A percentile compares a stretch with the other conserved stretches of the same genome.
phyloP scores from a whole-genome alignment of 305 asterid species.

The Solanum chacoense region DNA sequence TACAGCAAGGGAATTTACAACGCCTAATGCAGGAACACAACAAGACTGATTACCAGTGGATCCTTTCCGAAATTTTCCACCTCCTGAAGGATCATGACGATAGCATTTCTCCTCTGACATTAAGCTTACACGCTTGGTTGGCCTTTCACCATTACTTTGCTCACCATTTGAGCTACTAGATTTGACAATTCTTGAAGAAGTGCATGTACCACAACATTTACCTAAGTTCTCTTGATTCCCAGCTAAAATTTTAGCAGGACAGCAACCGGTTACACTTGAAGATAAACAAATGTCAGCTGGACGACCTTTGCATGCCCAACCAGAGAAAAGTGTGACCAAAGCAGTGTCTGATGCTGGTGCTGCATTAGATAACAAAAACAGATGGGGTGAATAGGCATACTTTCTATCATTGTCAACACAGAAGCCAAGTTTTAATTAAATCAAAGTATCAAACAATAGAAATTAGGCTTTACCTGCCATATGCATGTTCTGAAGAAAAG shows the following conservation, averaged over 20 bases:
- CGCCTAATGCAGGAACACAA: constrained; percentile 96
- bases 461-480: constrained; percentile 60
- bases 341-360: constrained; percentile 90
- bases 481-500: constrained; percentile 77
- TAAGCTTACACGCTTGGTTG: constrained; percentile 24
- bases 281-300: constrained; percentile 61
- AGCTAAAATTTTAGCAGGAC: constrained; percentile 39
- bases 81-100: constrained; percentile 22
- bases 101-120: constrained; percentile 27
- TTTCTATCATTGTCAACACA: neutral
- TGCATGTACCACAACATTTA: constrained; percentile 41
- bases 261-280: constrained; percentile 46
- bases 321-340: constrained; percentile 84
- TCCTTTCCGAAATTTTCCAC: constrained; percentile 30
- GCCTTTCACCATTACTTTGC: constrained; percentile 24
- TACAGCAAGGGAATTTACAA: constrained; percentile 51
- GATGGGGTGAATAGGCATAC: constrained; percentile 12
- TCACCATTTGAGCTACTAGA: constrained; percentile 21
- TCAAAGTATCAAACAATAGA: constrained; percentile 3
- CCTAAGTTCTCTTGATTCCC: constrained; percentile 24
- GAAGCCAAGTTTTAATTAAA: neutral
- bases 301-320: constrained; percentile 98
- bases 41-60: constrained; percentile 53
- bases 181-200: constrained; percentile 26
- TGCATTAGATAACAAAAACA: constrained; percentile 32